Evolutionary conservation across 805 yeast genomes (phyloP).

Genomic region (Nakazawaea holstii): DNA sequence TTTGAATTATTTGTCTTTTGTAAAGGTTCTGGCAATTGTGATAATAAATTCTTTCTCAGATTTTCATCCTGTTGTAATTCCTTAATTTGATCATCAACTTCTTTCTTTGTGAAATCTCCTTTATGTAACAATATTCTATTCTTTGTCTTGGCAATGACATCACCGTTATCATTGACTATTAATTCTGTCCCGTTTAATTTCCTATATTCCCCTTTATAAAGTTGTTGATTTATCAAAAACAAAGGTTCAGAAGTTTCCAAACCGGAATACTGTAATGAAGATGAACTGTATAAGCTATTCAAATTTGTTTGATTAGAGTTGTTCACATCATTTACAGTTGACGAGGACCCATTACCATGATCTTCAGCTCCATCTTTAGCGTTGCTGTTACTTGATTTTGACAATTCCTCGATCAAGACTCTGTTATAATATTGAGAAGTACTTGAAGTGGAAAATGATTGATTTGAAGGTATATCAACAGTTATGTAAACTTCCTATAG

Average conservation of each 20-base stretch:
- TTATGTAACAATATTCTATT: slow-evolving; percentile 24
- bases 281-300: slow-evolving; percentile 1
- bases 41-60: not conserved
- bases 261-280: slow-evolving; percentile 48
- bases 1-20: slow-evolving; percentile 1
- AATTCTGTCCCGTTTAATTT: slow-evolving; percentile 71
- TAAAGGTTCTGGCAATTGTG: slow-evolving; percentile 1
- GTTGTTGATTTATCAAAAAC: slow-evolving; percentile 48
- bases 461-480: slow-evolving; percentile 37
- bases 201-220: slow-evolving; percentile 75
- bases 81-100: not conserved
- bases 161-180: slow-evolving; percentile 30
- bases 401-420: slow-evolving; percentile 3
- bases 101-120: slow-evolving; percentile 21
- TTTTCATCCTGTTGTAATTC: not conserved
- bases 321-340: not conserved
- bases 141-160: slow-evolving; percentile 24
- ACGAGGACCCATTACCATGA: not conserved
- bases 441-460: not conserved
- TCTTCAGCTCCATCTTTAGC: not conserved
- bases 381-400: not conserved
- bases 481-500: slow-evolving; percentile 43
- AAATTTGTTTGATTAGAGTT: not conserved
- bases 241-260: slow-evolving; percentile 50
- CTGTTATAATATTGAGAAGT: slow-evolving; percentile 3